Percentiles rank a stretch among this genome's conserved stretches.
phyloP scores from a whole-genome alignment of 148 eudicot genomes.

The Agrostemma githago region DNA sequence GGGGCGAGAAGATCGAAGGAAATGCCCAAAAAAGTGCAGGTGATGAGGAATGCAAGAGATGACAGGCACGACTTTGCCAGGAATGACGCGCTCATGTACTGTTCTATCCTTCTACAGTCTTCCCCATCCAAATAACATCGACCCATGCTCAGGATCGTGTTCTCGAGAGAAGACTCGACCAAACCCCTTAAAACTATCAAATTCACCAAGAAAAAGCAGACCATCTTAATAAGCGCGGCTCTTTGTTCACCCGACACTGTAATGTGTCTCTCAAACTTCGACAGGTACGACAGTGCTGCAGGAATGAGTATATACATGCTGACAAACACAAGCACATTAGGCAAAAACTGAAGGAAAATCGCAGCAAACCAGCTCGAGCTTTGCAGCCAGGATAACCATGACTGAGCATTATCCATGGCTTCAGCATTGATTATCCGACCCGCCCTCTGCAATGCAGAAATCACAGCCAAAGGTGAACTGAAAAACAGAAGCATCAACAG shows the following conservation, averaged over 20 bases:
- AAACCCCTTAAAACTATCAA: conserved; percentile 77
- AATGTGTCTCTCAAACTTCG: conserved; percentile 84
- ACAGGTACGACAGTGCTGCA: conserved; percentile 80
- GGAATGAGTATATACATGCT: conserved; percentile 96
- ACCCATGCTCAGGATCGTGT: conserved; percentile 74
- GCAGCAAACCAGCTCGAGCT: conserved; percentile 93
- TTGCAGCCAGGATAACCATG: conserved; percentile 86
- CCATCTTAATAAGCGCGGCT: conserved; percentile 92
- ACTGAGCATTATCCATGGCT: conserved; percentile 89
- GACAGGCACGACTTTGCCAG: conserved; percentile 85
- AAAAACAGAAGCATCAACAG: conserved; percentile 81
- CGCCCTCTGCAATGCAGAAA: conserved; percentile 73
- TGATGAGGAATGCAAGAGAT: conserved; percentile 83
- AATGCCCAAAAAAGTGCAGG: conserved; percentile 91
- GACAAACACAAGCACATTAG: conserved; percentile 90
- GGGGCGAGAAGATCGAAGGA: conserved; percentile 89
- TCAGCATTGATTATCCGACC: conserved; percentile 91
- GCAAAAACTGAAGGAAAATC: conserved; percentile 84
- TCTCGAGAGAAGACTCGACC: conserved; percentile 88
- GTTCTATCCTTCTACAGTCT: conserved; percentile 88
- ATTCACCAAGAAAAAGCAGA: conserved; percentile 90
- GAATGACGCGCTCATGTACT: conserved; percentile 85
- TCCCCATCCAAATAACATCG: conserved; percentile 96
- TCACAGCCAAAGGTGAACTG: conserved; percentile 91
- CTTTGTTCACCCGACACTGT: conserved; percentile 91